Evolutionary conservation across 2,329 filamentous ascomycete genomes (phyloP), one percentile per base, ranked within the genome.

Genomic region (Apiospora koreana): DNA sequence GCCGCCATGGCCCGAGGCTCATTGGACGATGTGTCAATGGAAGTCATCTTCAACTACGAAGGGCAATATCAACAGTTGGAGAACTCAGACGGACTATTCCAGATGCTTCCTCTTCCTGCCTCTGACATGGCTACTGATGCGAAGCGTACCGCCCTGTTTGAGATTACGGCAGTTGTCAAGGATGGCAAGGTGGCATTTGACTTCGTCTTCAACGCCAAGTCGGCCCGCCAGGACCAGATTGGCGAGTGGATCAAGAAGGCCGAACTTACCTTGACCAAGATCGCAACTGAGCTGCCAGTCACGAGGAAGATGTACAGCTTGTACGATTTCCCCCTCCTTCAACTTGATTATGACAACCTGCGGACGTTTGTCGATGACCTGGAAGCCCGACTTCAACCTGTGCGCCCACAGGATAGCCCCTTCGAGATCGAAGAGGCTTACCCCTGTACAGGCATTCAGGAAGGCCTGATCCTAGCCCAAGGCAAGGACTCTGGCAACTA

Each of bases 11-110:
- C 48, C 18, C 16, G 1, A 23, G 25, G 18, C 21, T 4, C 12
- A 16, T 31, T 7, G 3, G 21, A 28, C n/a, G 48, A 31, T 41
- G 12, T 48, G 42, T 31, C 69, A 28, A 62, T 70, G 69, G 69
- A 70, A 42, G 54, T 70, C 28, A 43, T 70, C 18, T 68, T 70
- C 66, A 70, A 70, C 50, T 70, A 70, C 7, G 67, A 68, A 45
- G 69, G 69, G 12, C 66, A 68, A 31, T 70, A 68, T 21, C 69
- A 70, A 41, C 69, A 70, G 43, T 45, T 70, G 3, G 69, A 70
- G 31, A 58, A 31, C 9, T 46, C 64, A 8, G 66, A 68, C n/a
- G 69, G 69, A 35, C 31, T 70, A 18, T 70, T 70, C 50, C 45
- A 50, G 12, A 70, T 70, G 69, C 16, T 70, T 18, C 69, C 69